Evolutionary conservation across 1,139 yeast genomes (phyloP), one percentile per base, ranked within the genome.

Genomic region (Yamadazyma kanchanaburiensis): DNA sequence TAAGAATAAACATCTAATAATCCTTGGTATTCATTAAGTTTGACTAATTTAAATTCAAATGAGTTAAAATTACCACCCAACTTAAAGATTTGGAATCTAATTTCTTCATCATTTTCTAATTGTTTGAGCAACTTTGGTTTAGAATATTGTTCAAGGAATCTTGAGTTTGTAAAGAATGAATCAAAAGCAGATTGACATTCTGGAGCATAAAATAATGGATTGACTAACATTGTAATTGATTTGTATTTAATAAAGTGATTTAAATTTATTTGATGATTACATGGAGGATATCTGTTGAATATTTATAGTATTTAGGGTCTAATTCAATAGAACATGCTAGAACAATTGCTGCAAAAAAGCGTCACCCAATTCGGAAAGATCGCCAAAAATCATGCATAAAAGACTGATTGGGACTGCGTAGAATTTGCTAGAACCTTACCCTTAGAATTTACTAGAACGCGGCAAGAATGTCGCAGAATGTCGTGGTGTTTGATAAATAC

Each of bases 41-140:
- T 60, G 22, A 58, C 40, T 3, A 59, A 67, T 34, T 48, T 58
- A 22, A 67, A 62, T 42, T 67, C 71, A 42, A 64, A 67, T 13
- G 59, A 50, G 30, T 52, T 48, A 43, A 64, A 67, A 44, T 54
- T 47, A 5, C 71, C 71, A 23, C 40, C 49, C 14, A 48, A 47
- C 40, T 65, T 65, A 38, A 50, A 56, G 31, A 67, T 55, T 35
- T 66, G 70, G 30, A 65, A 57, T 38, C 64, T 69, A 37, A 55
- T 63, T 11, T 46, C 47, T 27, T 60, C 61, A 27, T 61, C 68
- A 12, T 60, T 48, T 40, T 66, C 72, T 12, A 60, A 46, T 40
- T 61, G 58, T 45, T 58, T 60, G 21, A 64, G 43, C 11, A 62
- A 54, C 38, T 55, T 56, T 8, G 70, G 70, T 32, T 49, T 49